Evolutionary conservation across 176 grass and related monocot species (phyloP).

Genomic region (Juncus inflexus): DNA sequence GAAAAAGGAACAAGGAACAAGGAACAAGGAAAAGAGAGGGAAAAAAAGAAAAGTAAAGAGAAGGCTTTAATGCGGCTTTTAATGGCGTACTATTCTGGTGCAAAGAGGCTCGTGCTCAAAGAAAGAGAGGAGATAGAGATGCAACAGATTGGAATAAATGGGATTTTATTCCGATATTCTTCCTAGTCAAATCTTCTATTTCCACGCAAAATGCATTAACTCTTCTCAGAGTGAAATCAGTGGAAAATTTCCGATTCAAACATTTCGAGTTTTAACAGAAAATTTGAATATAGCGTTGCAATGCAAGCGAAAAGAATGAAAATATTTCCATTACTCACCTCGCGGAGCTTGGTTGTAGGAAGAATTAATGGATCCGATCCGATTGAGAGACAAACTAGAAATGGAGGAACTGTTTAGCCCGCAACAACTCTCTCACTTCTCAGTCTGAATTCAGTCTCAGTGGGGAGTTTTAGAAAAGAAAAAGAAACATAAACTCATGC

Average conservation of each 20-base stretch:
- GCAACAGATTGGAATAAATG: conserved; percentile 7
- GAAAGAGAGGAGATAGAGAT: conserved; percentile 2
- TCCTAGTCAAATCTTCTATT: conserved; percentile 20
- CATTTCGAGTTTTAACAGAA: background rate
- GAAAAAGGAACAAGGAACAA: conserved; percentile 21
- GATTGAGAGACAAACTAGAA: background rate
- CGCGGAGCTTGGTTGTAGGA: background rate
- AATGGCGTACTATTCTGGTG: conserved; percentile 27
- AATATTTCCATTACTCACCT: conserved; percentile 5
- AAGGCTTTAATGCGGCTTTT: conserved; percentile 28
- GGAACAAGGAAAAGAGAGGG: conserved; percentile 7
- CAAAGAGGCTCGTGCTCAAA: background rate
- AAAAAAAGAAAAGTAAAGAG: conserved; percentile 11
- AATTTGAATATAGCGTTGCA: background rate
- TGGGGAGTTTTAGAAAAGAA: background rate
- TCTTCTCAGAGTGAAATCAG: background rate
- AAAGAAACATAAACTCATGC: background rate
- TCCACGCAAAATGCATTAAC: background rate
- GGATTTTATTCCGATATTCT: conserved; percentile 15
- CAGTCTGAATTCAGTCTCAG: background rate
- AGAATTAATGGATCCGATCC: background rate
- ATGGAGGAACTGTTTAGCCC: background rate
- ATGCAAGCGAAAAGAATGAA: background rate
- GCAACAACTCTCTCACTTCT: too few relatives aligned
- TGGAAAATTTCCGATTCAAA: background rate